These are phyloP conservation scores for Astrothelium subdiscretum DNA, from an alignment of 495 filamentous ascomycete species.

Conservation along the genomic window DNA sequence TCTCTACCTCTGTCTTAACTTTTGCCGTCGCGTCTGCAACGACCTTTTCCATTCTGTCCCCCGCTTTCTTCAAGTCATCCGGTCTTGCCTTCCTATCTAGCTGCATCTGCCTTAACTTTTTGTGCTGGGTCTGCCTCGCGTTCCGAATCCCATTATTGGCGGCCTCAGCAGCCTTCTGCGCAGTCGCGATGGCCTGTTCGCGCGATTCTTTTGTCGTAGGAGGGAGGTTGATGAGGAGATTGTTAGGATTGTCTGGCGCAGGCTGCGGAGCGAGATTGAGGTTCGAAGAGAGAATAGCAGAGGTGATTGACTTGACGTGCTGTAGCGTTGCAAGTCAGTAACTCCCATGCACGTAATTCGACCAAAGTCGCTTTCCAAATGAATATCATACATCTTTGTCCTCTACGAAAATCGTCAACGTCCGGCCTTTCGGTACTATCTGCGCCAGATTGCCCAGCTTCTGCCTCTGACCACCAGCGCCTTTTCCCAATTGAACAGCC, in stretches of 20 bases:
- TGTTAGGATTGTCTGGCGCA: constrained; percentile 53
- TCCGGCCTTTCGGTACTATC: constrained; percentile 59
- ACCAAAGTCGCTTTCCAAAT: background rate
- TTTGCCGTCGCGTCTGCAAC: constrained; percentile 57
- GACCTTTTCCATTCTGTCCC: constrained; percentile 53
- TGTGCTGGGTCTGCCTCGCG: constrained; percentile 47
- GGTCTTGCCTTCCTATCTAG: constrained; percentile 43
- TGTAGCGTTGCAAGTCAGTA: constrained; percentile 25
- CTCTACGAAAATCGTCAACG: constrained; percentile 51
- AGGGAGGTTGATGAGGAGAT: constrained; percentile 65
- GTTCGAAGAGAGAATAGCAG: constrained; percentile 56
- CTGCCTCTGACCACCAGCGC: constrained; percentile 33
- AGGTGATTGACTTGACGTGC: constrained; percentile 60
- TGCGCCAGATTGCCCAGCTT: constrained; percentile 63
- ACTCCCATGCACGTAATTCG: background rate
- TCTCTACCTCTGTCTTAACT: constrained; percentile 58
- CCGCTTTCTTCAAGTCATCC: constrained; percentile 57
- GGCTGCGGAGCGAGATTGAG: constrained; percentile 60
- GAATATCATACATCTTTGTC: constrained; percentile 44
- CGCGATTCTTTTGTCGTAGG: constrained; percentile 51
- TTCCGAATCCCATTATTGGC: constrained; percentile 43
- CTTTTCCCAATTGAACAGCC: constrained; percentile 39
- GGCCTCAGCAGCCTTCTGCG: constrained; percentile 49
- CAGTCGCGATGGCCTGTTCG: constrained; percentile 41
- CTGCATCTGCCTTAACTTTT: constrained; percentile 51